Evolutionary conservation across 345 rosid species (phyloP).

Genomic region (Murraya paniculata): DNA sequence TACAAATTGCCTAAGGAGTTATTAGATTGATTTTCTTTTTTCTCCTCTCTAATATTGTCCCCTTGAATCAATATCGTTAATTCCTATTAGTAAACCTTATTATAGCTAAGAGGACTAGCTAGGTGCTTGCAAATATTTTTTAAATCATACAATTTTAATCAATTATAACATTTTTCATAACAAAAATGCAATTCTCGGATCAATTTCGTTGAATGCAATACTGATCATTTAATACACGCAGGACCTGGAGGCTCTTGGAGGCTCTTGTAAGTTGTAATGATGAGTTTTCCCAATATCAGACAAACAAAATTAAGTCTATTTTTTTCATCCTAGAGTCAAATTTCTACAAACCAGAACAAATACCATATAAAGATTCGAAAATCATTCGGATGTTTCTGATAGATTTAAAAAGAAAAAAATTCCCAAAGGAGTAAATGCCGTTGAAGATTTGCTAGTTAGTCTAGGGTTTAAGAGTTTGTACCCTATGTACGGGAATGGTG

Average conservation of each 20-base stretch:
- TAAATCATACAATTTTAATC: background rate
- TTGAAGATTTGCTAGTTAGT: background rate
- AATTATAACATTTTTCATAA: too few species aligned
- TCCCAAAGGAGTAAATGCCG: background rate
- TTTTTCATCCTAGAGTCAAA: too few species aligned
- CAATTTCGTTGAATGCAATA: too few species aligned
- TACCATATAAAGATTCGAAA: background rate
- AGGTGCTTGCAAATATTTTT: background rate
- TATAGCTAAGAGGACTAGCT: background rate
- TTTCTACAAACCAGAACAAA: background rate
- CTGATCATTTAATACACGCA: too few species aligned
- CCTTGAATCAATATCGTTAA: too few species aligned
- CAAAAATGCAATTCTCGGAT: too few species aligned
- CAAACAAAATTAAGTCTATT: too few species aligned
- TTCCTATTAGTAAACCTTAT: too few species aligned
- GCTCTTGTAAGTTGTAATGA: too few species aligned
- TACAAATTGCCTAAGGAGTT: background rate
- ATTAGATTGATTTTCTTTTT: background rate
- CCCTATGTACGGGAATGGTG: background rate
- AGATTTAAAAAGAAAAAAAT: background rate
- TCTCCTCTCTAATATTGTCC: too few species aligned
- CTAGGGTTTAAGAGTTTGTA: conserved; percentile 2
- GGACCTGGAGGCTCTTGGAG: too few species aligned
- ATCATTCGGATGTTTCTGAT: background rate
- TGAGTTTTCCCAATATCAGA: too few species aligned